These are phyloP conservation scores for Phaffia tasmanica DNA, from an alignment of 768 basidiomycete genomes.

Conservation along the genomic window DNA sequence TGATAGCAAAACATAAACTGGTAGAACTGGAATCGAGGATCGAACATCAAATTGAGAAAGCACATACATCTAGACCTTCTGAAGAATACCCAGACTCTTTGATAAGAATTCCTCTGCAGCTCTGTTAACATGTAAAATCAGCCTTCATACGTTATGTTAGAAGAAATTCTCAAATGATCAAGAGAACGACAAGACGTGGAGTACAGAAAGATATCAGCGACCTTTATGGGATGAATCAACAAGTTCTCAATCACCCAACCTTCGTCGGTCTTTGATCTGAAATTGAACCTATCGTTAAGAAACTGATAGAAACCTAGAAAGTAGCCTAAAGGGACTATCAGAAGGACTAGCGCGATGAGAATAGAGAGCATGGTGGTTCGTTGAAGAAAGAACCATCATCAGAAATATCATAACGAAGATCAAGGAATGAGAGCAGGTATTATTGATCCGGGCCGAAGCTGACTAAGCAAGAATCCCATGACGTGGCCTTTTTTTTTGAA, in stretches of 20 bases:
- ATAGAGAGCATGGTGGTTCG: too few relatives aligned
- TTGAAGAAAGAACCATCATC: too few relatives aligned
- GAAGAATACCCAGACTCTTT: not conserved
- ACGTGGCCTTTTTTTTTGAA: too few relatives aligned
- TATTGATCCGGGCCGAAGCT: too few relatives aligned
- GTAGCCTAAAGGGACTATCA: not conserved
- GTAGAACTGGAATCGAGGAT: not conserved
- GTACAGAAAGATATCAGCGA: not conserved
- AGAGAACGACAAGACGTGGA: not conserved
- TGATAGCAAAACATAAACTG: not conserved
- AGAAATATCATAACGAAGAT: too few relatives aligned
- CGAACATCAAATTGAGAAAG: not conserved
- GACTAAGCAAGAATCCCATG: too few relatives aligned
- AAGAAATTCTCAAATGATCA: not conserved
- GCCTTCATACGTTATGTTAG: not conserved
- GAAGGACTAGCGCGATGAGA: too few relatives aligned
- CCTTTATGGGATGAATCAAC: constrained; percentile 20
- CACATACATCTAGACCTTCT: constrained; percentile 8
- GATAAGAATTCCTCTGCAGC: constrained; percentile 8
- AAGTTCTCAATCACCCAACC: constrained; percentile 4
- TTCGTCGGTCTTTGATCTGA: not conserved
- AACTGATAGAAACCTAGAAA: not conserved
- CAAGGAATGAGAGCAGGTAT: too few relatives aligned
- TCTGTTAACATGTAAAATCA: not conserved
- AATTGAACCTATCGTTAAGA: not conserved